Evolutionary conservation across 495 filamentous ascomycete species (phyloP), one percentile per base, ranked within the genome.

Genomic region (Lasiosphaeriaceae sp.): DNA sequence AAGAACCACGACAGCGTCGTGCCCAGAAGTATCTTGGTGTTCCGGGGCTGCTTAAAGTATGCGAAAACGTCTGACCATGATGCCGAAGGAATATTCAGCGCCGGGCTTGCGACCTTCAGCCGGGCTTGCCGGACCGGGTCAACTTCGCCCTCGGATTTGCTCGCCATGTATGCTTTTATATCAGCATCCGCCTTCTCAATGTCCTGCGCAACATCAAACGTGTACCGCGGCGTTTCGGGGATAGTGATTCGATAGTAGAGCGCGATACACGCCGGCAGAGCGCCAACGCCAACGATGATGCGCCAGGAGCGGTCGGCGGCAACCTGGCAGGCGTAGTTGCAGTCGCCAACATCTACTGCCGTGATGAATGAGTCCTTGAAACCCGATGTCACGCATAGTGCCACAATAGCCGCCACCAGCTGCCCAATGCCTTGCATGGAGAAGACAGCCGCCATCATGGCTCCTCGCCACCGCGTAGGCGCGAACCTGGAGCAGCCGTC

Each of bases 381-480:
- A 24, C 82, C 86, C 12, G 76, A 69, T 1, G 83, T 87, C 37
- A 89, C 82, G 47, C 90, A 83, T 24, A 94, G 72, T 3, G 87
- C 86, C 12, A 91, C 76, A 8, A 93, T 72, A 1, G 88, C 87
- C 41, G 86, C 88, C 5, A 76, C 77, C 49, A 92, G 78, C 66
- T 92, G 80, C 47, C 90, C 90, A 55, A 90, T 78, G 37, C 89
- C 89, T 65, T 94, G 90, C 86, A 92, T 93, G 31, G 88, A 86
- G 64, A 96, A 94, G 35, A 96, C 90, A 7, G 87, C 79, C 14
- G 82, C 89, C 86, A 96, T 90, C 90, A 96, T 93, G 47, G 86
- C 87, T 50, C 90, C 90, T 53, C 90, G 80, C 86, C 87, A 90
- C 67, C 90, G 87, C 47, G 88, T 92, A 4, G 87, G 90, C 20